phyloP scores from a whole-genome alignment of 1,284 basidiomycete species.

The Ganoderma lucidum region DNA sequence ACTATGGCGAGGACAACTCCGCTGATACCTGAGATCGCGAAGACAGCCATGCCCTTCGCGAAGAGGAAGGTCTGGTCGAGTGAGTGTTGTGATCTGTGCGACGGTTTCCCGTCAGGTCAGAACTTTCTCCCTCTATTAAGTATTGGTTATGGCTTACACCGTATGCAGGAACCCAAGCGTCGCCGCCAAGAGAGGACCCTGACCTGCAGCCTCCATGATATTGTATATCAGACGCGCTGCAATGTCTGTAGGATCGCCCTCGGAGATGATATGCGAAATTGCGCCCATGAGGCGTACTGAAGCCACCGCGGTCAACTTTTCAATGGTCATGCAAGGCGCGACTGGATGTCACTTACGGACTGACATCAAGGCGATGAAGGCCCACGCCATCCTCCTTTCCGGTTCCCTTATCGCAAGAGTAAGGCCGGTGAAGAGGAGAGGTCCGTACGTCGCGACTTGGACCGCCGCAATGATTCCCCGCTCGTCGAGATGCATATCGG shows the following conservation, averaged over 20 bases:
- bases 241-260: constrained; percentile 48
- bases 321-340: neutral
- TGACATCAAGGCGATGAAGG: neutral
- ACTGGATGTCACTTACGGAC: neutral
- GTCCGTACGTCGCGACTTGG: constrained; percentile 52
- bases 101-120: constrained; percentile 25
- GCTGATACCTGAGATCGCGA: constrained; percentile 50
- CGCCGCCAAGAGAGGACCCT: constrained; percentile 61
- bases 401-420: constrained; percentile 43
- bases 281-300: constrained; percentile 67
- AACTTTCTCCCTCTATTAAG: neutral
- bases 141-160: constrained; percentile 52
- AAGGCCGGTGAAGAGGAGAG: constrained; percentile 54
- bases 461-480: constrained; percentile 31
- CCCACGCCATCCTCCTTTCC: neutral
- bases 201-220: constrained; percentile 61
- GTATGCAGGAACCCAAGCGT: constrained; percentile 67
- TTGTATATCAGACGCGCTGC: constrained; percentile 58
- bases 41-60: constrained; percentile 43
- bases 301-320: constrained; percentile 1
- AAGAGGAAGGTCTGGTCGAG: constrained; percentile 28
- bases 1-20: constrained; percentile 60
- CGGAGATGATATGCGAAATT: constrained; percentile 60
- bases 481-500: constrained; percentile 20
- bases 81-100: constrained; percentile 34